Evolutionary conservation across 169 alveolate genomes (phyloP).

Genomic region (Plasmodium gonderi): DNA sequence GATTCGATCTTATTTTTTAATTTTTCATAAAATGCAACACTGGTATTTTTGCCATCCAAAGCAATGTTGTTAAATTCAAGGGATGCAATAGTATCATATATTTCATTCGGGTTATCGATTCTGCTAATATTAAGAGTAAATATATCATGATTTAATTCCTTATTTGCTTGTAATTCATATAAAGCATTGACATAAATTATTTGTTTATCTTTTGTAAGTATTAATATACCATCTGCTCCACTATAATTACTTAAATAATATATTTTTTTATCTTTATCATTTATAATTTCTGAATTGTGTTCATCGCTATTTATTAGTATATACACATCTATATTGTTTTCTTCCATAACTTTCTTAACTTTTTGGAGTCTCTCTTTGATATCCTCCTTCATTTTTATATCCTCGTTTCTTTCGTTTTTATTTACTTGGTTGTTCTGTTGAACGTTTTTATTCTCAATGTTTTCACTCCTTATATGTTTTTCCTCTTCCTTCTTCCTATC

Average conservation of each 20-base stretch:
- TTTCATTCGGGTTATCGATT: slow-evolving; percentile 11
- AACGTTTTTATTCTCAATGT: too few species aligned
- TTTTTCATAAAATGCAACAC: slow-evolving; percentile 40
- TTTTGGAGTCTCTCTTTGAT: neutral
- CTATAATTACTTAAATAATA: slow-evolving; percentile 24
- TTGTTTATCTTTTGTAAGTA: slow-evolving; percentile 31
- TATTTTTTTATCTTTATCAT: slow-evolving; percentile 69
- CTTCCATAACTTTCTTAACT: slow-evolving; percentile 30
- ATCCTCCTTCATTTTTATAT: neutral
- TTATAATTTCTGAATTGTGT: slow-evolving; percentile 73
- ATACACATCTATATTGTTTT: slow-evolving; percentile 60
- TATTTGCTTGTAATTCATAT: slow-evolving; percentile 69
- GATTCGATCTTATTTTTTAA: neutral
- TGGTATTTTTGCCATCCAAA: slow-evolving; percentile 71
- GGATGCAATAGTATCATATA: slow-evolving; percentile 30
- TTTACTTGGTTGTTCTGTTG: too few species aligned
- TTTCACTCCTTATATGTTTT: neutral
- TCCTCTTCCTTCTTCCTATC: neutral
- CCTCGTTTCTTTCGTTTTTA: too few species aligned
- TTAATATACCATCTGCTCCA: slow-evolving; percentile 69
- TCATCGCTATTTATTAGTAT: slow-evolving; percentile 68
- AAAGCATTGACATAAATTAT: slow-evolving; percentile 49
- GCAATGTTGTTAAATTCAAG: slow-evolving; percentile 46
- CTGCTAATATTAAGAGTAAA: slow-evolving; percentile 20
- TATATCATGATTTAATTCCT: slow-evolving; percentile 39